Evolutionary conservation across 805 yeast species (phyloP).

Genomic region (Candida sithepensis): DNA sequence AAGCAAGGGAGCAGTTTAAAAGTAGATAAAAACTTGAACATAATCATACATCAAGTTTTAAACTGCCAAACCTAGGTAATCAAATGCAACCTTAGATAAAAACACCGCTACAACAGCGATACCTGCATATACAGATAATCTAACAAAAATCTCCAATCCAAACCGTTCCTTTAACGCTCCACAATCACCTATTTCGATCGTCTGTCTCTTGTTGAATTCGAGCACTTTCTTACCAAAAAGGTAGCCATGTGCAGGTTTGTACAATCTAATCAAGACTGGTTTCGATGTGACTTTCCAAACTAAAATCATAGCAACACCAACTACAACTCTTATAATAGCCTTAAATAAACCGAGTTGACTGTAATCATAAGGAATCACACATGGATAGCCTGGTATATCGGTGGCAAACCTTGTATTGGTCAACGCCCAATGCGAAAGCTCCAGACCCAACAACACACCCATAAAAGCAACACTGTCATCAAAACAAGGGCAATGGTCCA

Average conservation of each 20-base stretch:
- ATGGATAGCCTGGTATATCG: conserved; percentile 7
- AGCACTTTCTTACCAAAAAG: conserved; percentile 3
- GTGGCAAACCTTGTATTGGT: conserved; percentile 16
- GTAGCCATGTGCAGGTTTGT: conserved; percentile 53
- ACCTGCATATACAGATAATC: conserved; percentile 80
- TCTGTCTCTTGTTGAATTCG: neutral
- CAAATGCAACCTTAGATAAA: conserved; percentile 9
- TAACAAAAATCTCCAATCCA: conserved; percentile 72
- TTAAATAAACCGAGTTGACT: conserved; percentile 40
- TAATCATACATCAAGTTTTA: too few species aligned
- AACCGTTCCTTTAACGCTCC: conserved; percentile 60
- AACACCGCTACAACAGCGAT: conserved; percentile 54
- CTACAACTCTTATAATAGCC: conserved; percentile 42
- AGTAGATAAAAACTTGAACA: neutral
- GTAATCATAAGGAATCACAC: conserved; percentile 40
- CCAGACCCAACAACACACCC: conserved; percentile 81
- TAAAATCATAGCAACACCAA: conserved; percentile 63
- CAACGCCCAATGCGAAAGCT: conserved; percentile 55
- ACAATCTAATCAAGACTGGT: conserved; percentile 51
- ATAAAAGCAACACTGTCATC: conserved; percentile 93
- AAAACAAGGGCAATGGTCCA: conserved; percentile 93
- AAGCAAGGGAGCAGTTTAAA: neutral
- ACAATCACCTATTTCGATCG: conserved; percentile 21
- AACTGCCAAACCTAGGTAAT: conserved; percentile 14
- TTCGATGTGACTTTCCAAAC: conserved; percentile 75